Evolutionary conservation across 1,139 yeast species (phyloP), one percentile per base, ranked within the genome.

Genomic region (Sugiyamaella xylanicola): DNA sequence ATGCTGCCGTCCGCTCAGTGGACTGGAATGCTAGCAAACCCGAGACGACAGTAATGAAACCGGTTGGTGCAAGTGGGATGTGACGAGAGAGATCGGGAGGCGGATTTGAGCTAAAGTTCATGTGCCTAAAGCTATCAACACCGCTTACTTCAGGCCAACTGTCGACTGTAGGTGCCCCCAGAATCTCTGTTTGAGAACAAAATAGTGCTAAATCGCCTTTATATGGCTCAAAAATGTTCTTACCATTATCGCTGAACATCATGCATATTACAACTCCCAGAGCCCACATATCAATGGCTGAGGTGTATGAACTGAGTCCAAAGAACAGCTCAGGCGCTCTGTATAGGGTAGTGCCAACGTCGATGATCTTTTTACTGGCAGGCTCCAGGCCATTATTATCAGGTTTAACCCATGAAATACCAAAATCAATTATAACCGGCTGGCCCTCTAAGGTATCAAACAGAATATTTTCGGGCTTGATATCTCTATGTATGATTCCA

Each of bases 251-350:
- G 42, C 65, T 53, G 37, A 66, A 81, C 51, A 91, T 67, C 53
- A 82, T 75, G n/a, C 88, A 82, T 57, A 86, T 67, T 0, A 89
- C 63, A 7, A 93, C 79, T 1, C 93, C 95, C 17, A 86, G 67
- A 0, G 89, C 76, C 98, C 98, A 93, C 27, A 90, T 76, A 67
- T 93, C 99, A 3, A 92, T 75, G 44, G 80, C 84, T 42, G 68
- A 70, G 1, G 80, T 73, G 68, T 93, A 93, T 57, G 79, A 77
- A 7, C 77, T 67, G n/a, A 82, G 74, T 0, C 95, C 91, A 57
- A 90, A 81, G 49, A 93, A 73, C 49, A 89, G 74, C 66, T 93
- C 98, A 0, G 97, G 95, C 0, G 97, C 87, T 63, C 90, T 86
- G 72, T 85, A 93, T 46, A 80, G 79, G 0, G 87, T 84, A 0